Base-by-base conservation (phyloP, 1,139 yeast genomes). In the Magnusiomyces paraingens region DNA sequence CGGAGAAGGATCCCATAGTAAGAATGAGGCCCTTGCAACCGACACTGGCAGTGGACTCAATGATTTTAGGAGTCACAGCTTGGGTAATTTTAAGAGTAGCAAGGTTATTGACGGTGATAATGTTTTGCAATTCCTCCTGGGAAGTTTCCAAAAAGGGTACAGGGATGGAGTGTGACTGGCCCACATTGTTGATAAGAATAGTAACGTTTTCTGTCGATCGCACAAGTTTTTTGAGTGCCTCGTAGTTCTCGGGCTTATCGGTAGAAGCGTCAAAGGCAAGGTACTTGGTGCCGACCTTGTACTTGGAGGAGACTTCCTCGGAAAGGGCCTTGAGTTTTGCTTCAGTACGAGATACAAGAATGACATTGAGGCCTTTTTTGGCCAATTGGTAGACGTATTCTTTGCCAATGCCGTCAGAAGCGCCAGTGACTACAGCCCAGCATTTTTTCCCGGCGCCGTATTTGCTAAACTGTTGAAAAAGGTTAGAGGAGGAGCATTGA, bases 1-100 rank as follows among this genome's bases (percentile, higher is more conserved):
- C 99, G 52, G 96, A 96, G 67, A 93, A 93, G 1, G 98, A 91
- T 41, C 99, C 97, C 97, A 93, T 89, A 44, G 95, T 90, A 65
- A 93, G 74, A 57, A 94, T 80, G 64, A 93, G 79, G 43, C 96
- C 96, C 18, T 66, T 61, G 55, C 66, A 49, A 49, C 51, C 61
- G 47, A 66, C 61, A 59, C 74, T 67, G 45, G 70, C 60, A 39
- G 81, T 79, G 47, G 85, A 79, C n/a, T 75, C 69, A 51, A 78
- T 71, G 63, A 90, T 82, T 15, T 73, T 67, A 44, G 97, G 96
- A 4, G 84, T 77, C 42, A 90, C 80, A 22, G 80, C 71, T 68
- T 87, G 88, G 21, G 99, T 90, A 60, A 90, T 81, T 62, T 84
- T 81, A 63, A 93, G 78, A 17, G 99, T 90, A 49, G 93, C 93